Evolutionary conservation across 139 green algal genomes (phyloP), one percentile per base, ranked within the genome.

Genomic region (Micromonas commoda): DNA sequence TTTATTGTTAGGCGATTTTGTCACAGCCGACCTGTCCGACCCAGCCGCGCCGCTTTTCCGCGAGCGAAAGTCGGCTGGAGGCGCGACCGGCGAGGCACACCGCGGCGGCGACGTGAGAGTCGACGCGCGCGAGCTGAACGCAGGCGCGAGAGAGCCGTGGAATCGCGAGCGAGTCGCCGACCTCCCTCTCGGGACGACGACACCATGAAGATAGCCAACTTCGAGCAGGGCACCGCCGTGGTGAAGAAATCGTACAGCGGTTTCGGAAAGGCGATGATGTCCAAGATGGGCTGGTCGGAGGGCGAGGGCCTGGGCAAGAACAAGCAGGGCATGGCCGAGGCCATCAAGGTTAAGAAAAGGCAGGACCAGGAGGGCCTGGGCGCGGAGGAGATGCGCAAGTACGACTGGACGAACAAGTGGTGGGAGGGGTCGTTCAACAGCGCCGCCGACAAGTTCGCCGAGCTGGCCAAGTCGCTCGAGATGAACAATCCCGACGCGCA

Each of bases 221-320:
- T 57, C 45, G 45, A 57, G 45, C 9, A 57, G 45, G 16, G 16
- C 16, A 9, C 45, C 9, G n/a, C n/a, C n/a, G n/a, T n/a, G n/a
- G 16, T 23, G 45, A 16, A 57, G 68, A 63, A 63, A 13, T 35
- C 68, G 68, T 75, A 61, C 52, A 9, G 38, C 26, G 29, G 28
- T 24, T 77, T 77, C 71, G 71, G 71, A 24, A 67, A 51, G 71
- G 5, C 19, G 21, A 52, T 77, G 28, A 5, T 77, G 1, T 60
- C 6, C 24, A 53, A 24, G 51, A 52, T 69, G 53, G 71, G 71
- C 5, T 77, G 71, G 71, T 6, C 1, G 26, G 71, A 77, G 53
- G 71, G 71, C 61, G 34, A 38, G 13, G 71, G 71, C 26, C 28
- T 77, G n/a, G 71, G 71, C 3, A 66, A 66, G 51, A 67, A 77